Evolutionary conservation across 192 early-diverging fungal genomes (phyloP), one percentile per base, ranked within the genome.

Genomic region (Chytriomyces hyalinus): DNA sequence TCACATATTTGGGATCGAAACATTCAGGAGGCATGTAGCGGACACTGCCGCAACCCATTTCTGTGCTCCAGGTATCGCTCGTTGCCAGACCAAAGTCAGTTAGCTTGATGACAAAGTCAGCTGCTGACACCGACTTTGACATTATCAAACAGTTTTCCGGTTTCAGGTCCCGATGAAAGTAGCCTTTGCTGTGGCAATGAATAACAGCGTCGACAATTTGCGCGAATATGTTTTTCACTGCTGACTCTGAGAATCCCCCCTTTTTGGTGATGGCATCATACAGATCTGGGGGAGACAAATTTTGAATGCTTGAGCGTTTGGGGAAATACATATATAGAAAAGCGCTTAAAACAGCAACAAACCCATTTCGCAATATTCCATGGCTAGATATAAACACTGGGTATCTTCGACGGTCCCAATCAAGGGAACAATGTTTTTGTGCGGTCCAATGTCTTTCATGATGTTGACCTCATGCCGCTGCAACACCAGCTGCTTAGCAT

Each of bases 71-170:
- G 2, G 78, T 78, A 57, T 94, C 87, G 67, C 86, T 85, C 24
- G 97, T 97, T 15, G 94, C 93, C n/a, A 98, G 89, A 6, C 96
- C 96, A 91, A 98, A 98, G 85, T 98, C 96, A 11, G 95, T 92
- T 36, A 98, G 86, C 85, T 96, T 96, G 49, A 83, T 70, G 17
- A 45, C 89, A 81, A 26, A 84, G 74, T 75, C 64, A 22, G 17
- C 48, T 6, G 71, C 51, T 53, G 65, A 22, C 11, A 22, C 48
- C 5, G 20, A 26, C 20, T 9, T 9, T 10, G 73, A 75, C 2
- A 68, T 63, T 9, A 80, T 68, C 28, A 70, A 92, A 13, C 96
- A 89, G 77, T 98, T 98, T 84, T 98, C 96, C 50, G 84, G 84
- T 83, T 98, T 97, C 65, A 98, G 78, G 80, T 98, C 96, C 77